Evolutionary conservation across 495 filamentous ascomycete genomes (phyloP).

Genomic region (Cryomyces antarcticus): DNA sequence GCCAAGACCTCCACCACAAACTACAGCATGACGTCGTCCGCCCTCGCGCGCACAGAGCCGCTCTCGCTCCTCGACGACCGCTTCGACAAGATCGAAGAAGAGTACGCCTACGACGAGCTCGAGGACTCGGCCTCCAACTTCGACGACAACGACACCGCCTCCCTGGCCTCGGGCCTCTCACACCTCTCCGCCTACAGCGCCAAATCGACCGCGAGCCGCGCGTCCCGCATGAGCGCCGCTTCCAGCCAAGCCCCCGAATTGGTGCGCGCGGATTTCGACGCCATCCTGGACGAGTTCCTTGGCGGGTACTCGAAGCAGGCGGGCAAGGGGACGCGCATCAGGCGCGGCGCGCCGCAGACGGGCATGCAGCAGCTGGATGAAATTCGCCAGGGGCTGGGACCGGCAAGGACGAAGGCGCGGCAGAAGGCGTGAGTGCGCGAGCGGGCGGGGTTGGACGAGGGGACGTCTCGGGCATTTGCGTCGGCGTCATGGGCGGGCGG

Average conservation of each 20-base stretch:
- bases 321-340: constrained; percentile 39
- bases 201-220: constrained; percentile 16
- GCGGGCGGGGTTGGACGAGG: no score
- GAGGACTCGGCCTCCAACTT: constrained; percentile 6
- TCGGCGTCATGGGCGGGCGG: no score
- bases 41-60: constrained; percentile 75
- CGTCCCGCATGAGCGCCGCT: constrained; percentile 22
- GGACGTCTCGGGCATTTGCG: not conserved
- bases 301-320: constrained; percentile 52
- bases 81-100: constrained; percentile 76
- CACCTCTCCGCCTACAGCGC: constrained; percentile 21
- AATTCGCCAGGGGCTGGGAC: constrained; percentile 58
- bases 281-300: constrained; percentile 85
- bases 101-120: constrained; percentile 51
- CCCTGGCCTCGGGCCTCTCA: constrained; percentile 33
- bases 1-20: constrained; percentile 71
- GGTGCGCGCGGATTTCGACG: constrained; percentile 55
- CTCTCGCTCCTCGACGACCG: constrained; percentile 66
- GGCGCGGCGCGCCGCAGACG: constrained; percentile 60
- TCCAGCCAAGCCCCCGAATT: constrained; percentile 22
- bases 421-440: not conserved
- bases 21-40: constrained; percentile 95
- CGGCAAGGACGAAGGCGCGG: constrained; percentile 33
- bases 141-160: constrained; percentile 29
- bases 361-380: constrained; percentile 84